These are phyloP conservation scores for Sequoia sempervirens DNA, from an alignment of 75 land plant species.

Conservation along the genomic window DNA sequence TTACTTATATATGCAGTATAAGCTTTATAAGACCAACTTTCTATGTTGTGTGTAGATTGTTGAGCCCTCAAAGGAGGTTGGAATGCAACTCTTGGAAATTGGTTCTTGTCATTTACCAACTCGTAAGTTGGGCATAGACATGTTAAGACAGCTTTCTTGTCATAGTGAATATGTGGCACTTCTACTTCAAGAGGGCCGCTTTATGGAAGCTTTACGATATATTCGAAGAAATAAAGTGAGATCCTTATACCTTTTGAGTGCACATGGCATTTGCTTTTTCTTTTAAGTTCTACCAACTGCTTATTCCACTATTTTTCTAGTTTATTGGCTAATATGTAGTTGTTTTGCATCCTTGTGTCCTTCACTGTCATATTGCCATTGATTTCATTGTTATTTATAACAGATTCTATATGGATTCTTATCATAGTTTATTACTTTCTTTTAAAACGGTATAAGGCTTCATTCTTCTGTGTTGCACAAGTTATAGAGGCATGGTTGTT, in stretches of 20 bases:
- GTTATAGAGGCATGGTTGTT: background rate
- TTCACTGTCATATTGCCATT: background rate
- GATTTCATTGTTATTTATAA: background rate
- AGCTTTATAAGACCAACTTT: background rate
- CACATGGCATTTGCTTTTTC: background rate
- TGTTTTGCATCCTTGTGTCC: background rate
- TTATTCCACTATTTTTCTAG: background rate
- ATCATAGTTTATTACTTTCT: background rate
- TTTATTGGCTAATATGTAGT: background rate
- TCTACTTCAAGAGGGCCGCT: conserved; percentile 68
- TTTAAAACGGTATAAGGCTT: background rate
- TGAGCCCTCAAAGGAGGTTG: conserved; percentile 94
- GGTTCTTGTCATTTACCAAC: conserved; percentile 51
- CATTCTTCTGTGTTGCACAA: background rate
- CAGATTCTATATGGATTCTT: background rate
- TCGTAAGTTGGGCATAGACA: conserved; percentile 65
- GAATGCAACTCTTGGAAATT: conserved; percentile 70
- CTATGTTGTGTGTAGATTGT: conserved; percentile 46
- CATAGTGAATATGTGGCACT: conserved; percentile 70
- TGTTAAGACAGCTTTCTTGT: conserved; percentile 61
- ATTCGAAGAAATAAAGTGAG: conserved; percentile 63
- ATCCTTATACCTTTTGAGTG: background rate
- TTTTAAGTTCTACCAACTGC: background rate
- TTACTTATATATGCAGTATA: background rate
- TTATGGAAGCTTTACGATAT: conserved; percentile 83